phyloP scores from a whole-genome alignment of 1,284 basidiomycete genomes.

The Kwoniella shivajii region DNA sequence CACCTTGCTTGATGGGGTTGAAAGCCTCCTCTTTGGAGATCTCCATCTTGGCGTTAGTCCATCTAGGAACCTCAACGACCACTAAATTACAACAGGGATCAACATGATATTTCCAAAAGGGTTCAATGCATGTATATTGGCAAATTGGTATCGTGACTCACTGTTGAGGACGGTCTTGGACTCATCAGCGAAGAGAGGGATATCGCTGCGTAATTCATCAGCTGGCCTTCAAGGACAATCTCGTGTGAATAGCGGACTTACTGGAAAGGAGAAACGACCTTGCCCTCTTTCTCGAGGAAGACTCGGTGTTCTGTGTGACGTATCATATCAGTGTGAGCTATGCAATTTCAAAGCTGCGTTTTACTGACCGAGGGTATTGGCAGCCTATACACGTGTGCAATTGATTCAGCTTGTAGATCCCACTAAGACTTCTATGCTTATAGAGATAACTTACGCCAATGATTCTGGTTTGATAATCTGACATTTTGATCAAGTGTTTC shows the following conservation, averaged over 20 bases:
- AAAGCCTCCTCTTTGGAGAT: slow-evolving; percentile 96
- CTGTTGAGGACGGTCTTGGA: slow-evolving; percentile 91
- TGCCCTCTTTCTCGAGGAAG: slow-evolving; percentile 85
- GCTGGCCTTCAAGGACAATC: background rate
- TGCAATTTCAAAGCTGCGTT: background rate
- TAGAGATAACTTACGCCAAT: slow-evolving; percentile 35
- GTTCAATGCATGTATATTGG: too few species aligned
- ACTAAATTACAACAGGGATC: too few species aligned
- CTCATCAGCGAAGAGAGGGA: slow-evolving; percentile 93
- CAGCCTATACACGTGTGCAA: slow-evolving; percentile 58
- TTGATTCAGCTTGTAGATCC: background rate
- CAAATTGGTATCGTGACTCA: slow-evolving; percentile 19
- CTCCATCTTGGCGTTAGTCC: slow-evolving; percentile 99
- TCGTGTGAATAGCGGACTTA: slow-evolving; percentile 26
- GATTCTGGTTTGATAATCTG: slow-evolving; percentile 38
- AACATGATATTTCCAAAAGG: too few species aligned
- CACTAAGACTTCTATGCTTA: background rate
- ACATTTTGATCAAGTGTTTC: slow-evolving; percentile 17
- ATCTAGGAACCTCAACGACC: slow-evolving; percentile 97
- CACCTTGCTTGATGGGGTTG: slow-evolving; percentile 96
- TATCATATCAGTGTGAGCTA: background rate
- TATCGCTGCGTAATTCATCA: slow-evolving; percentile 60
- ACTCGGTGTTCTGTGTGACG: slow-evolving; percentile 79
- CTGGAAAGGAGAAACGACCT: slow-evolving; percentile 88
- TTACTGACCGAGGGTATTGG: slow-evolving; percentile 84